Conservation (phyloP, 2,329 filamentous ascomycete genomes). For the Trichoderma atroviride region DNA sequence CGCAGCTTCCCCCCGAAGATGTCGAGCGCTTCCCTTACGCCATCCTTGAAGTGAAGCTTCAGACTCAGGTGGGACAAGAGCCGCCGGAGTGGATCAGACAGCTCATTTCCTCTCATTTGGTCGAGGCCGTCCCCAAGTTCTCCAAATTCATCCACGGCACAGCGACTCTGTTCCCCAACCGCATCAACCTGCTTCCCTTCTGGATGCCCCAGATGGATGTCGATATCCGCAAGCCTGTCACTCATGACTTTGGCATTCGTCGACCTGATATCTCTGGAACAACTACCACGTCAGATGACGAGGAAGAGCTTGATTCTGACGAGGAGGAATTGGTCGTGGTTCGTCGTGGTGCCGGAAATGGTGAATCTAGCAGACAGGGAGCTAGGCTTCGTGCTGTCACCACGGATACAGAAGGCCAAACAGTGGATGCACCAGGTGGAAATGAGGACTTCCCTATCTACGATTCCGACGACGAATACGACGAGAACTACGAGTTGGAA, state of each 20-base stretch:
- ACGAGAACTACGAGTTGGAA: slow-evolving; percentile 73
- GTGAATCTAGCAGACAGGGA: slow-evolving; percentile 45
- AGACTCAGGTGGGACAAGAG: slow-evolving; percentile 93
- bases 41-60: slow-evolving; percentile 93
- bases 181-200: slow-evolving; percentile 89
- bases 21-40: slow-evolving; percentile 93
- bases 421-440: slow-evolving; percentile 60
- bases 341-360: slow-evolving; percentile 33
- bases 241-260: slow-evolving; percentile 88
- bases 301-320: slow-evolving; percentile 70
- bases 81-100: slow-evolving; percentile 96
- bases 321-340: slow-evolving; percentile 53
- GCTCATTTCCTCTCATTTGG: slow-evolving; percentile 87
- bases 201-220: slow-evolving; percentile 99
- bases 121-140: slow-evolving; percentile 98
- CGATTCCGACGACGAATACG: slow-evolving; percentile 79
- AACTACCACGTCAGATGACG: slow-evolving; percentile 76
- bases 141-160: slow-evolving; percentile 98
- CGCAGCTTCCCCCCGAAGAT: slow-evolving; percentile 81
- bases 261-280: slow-evolving; percentile 74
- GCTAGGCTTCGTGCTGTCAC: slow-evolving; percentile 48
- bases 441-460: slow-evolving; percentile 83
- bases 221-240: slow-evolving; percentile 91
- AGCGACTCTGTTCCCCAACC: slow-evolving; percentile 80
- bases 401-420: slow-evolving; percentile 80